phyloP scores from a whole-genome alignment of 192 early-diverging fungal species.

The Anaeromyces robustus region DNA sequence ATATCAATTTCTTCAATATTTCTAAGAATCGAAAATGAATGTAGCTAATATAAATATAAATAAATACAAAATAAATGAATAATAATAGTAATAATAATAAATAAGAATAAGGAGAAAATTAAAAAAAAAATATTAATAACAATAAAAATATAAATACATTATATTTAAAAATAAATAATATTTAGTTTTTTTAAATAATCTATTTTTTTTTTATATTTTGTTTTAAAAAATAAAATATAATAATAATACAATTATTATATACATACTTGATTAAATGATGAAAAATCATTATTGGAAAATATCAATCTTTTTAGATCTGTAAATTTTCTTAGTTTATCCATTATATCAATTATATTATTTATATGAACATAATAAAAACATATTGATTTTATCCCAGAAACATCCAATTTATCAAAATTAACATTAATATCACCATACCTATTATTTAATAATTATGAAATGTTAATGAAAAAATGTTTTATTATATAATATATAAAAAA shows the following conservation, averaged over 20 bases:
- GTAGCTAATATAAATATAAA: neutral
- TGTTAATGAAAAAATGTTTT: too few species aligned
- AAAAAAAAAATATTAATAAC: too few species aligned
- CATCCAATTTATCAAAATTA: neutral
- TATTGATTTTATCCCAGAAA: neutral
- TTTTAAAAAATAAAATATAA: too few species aligned
- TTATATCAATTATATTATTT: neutral
- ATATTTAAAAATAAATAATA: too few species aligned
- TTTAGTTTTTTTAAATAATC: too few species aligned
- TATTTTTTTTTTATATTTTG: too few species aligned
- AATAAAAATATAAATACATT: too few species aligned
- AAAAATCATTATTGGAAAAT: neutral
- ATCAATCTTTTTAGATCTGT: neutral
- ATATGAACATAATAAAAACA: neutral
- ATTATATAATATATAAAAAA: neutral
- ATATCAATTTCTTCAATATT: neutral
- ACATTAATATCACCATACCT: neutral
- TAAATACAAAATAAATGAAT: too few species aligned
- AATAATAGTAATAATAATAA: too few species aligned
- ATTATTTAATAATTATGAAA: too few species aligned
- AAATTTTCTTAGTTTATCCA: neutral
- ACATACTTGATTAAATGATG: neutral
- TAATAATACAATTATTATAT: too few species aligned
- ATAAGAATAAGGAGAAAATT: too few species aligned
- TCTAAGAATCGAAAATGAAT: neutral